Percentiles rank a stretch among this genome's conserved stretches.
Evolutionary conservation across 495 filamentous ascomycete genomes (phyloP).

Genomic region (Podospora didyma): DNA sequence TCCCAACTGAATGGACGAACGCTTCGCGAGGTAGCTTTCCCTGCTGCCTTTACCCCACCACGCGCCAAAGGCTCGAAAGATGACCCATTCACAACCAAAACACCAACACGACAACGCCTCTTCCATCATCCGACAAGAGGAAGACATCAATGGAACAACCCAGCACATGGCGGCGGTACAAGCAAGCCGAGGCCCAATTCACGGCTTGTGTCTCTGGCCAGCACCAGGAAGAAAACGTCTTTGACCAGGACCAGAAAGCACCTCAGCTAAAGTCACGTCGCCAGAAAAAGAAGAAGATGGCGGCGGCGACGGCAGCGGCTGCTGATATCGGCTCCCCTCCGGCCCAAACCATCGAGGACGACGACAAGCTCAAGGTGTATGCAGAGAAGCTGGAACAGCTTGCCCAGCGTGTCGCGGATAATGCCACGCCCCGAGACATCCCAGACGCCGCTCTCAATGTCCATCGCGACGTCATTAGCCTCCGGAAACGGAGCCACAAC

Average conservation of each 20-base stretch:
- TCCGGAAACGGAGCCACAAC: conserved; percentile 23
- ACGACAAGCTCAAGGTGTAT: conserved; percentile 14
- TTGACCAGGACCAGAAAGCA: neutral
- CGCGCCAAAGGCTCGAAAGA: too few relatives aligned
- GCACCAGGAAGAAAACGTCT: too few relatives aligned
- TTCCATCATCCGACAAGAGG: too few relatives aligned
- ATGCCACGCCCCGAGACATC: conserved; percentile 19
- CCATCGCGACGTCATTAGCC: conserved; percentile 23
- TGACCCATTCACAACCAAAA: too few relatives aligned
- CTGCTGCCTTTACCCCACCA: too few relatives aligned
- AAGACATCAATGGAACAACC: too few relatives aligned
- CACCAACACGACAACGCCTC: too few relatives aligned
- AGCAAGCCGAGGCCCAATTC: conserved; percentile 28
- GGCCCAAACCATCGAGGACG: too few relatives aligned
- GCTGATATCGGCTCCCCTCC: too few relatives aligned
- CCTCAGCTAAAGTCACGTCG: neutral
- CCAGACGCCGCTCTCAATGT: conserved; percentile 21
- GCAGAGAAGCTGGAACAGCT: conserved; percentile 21
- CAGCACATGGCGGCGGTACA: conserved; percentile 21
- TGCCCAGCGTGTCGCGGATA: conserved; percentile 15
- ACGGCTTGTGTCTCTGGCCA: neutral
- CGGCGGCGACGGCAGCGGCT: neutral
- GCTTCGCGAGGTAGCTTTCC: too few relatives aligned
- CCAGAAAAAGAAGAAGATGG: conserved; percentile 11
- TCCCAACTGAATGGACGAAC: too few relatives aligned